Evolutionary conservation across 495 filamentous ascomycete species (phyloP).

Genomic region (Trichoderma reesei): DNA sequence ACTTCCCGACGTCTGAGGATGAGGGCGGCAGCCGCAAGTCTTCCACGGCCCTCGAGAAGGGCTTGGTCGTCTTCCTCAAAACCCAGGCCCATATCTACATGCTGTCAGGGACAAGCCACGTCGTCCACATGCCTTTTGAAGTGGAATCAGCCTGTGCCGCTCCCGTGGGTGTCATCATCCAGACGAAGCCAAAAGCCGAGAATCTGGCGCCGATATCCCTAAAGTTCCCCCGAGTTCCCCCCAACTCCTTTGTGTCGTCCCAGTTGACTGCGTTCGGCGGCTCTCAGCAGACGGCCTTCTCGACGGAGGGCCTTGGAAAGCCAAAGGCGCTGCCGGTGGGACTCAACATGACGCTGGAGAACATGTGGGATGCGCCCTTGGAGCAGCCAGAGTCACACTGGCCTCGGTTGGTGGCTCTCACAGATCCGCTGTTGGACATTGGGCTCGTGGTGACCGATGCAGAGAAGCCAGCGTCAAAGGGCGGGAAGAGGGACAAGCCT

Average conservation of each 20-base stretch:
- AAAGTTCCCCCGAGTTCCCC: constrained; percentile 50
- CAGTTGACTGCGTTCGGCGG: constrained; percentile 42
- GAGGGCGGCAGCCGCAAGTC: constrained; percentile 10
- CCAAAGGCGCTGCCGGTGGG: constrained; percentile 38
- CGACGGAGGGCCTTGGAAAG: constrained; percentile 39
- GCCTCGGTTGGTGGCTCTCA: constrained; percentile 75
- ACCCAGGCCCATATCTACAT: constrained; percentile 91
- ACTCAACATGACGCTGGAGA: constrained; percentile 34
- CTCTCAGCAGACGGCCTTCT: constrained; percentile 42
- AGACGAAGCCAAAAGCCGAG: constrained; percentile 51
- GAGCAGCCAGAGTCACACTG: constrained; percentile 46
- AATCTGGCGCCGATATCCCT: constrained; percentile 32
- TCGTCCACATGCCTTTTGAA: constrained; percentile 89
- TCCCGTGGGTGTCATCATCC: constrained; percentile 71
- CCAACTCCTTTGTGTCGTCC: constrained; percentile 70
- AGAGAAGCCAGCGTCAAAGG: constrained; percentile 19
- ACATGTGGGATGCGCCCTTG: constrained; percentile 38
- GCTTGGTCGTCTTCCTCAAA: constrained; percentile 84
- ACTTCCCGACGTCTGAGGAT: constrained; percentile 55
- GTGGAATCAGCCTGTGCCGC: constrained; percentile 80
- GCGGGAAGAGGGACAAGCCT: constrained; percentile 15
- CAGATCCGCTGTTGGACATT: constrained; percentile 77
- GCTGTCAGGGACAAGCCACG: constrained; percentile 77
- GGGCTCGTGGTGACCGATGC: constrained; percentile 62
- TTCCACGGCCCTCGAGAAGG: constrained; percentile 41